Base-by-base conservation (phyloP, 768 basidiomycete species). In the Leccinum imitatum region DNA sequence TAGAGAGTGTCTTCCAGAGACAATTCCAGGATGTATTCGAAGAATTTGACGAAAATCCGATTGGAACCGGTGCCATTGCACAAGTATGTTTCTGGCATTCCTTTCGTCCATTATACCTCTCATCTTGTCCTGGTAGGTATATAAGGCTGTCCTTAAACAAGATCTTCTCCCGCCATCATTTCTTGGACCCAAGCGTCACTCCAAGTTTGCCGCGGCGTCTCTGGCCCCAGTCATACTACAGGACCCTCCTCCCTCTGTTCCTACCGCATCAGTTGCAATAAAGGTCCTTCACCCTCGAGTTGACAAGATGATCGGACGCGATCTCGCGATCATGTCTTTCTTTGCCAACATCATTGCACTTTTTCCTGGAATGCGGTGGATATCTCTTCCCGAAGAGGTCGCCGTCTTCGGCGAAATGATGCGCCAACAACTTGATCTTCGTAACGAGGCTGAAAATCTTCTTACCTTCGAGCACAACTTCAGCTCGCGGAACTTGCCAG, bases 11-110 rank as follows among this genome's bases (percentile, higher is more conserved):
- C 19, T 98, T 98, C 72, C 85, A 87, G 52, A 80, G 85, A 39
- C 84, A 87, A 5, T 97, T 99, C 68, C 81, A 87, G 5, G 82
- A 97, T 13, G 91, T 98, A 11, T 98, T 99, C 66, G 91, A 93
- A 65, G 84, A 91, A 58, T 98, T 99, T 69, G 86, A 92, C 58
- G 80, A 86, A 59, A 79, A 71, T 6, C 95, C 97, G 4, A 96
- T 99, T 54, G 97, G 97, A n/a, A 91, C 90, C 10, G 97, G 97
- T 25, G 95, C 97, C n/a, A 97, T 99, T 63, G 97, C 96, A 19
- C 97, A 99, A 77, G 71, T 65, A 60, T 19, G 65, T 56, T 27
- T 19, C 9, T 83, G 71, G 65, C 50, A 3, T 15, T 56, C 50
- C 19, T 53, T 37, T 54, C 54, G 13, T 30, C 33, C 13, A 30